These are phyloP conservation scores for Rasamsonia emersonii DNA, from an alignment of 2,329 filamentous ascomycete species.

Conservation along the genomic window DNA sequence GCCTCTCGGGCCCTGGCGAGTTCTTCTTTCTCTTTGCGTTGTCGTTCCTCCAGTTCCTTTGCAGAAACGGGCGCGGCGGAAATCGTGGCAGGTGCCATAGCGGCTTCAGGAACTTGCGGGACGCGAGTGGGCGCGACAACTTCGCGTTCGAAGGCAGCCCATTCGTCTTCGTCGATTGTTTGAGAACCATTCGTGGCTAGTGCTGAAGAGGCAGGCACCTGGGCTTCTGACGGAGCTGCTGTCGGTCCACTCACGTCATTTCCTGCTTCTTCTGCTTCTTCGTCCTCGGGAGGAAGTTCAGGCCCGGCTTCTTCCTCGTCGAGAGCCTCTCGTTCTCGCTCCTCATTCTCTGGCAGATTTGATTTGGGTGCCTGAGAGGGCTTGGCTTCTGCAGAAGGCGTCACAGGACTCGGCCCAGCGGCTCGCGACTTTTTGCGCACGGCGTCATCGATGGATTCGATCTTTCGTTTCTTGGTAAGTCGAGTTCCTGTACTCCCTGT, in stretches of 20 bases:
- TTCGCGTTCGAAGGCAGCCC: constrained; percentile 80
- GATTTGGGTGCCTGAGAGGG: neutral
- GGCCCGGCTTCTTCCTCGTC: constrained; percentile 19
- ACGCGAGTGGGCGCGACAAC: constrained; percentile 46
- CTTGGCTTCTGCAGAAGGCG: constrained; percentile 21
- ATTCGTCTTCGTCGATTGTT: constrained; percentile 64
- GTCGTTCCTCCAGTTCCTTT: constrained; percentile 51
- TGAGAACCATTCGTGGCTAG: constrained; percentile 10
- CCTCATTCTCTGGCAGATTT: constrained; percentile 10
- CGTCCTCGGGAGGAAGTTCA: constrained; percentile 11
- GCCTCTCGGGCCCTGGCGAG: constrained; percentile 40
- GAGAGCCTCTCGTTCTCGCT: constrained; percentile 17
- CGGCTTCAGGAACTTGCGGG: constrained; percentile 21
- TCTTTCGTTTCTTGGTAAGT: constrained; percentile 48
- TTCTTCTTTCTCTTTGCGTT: constrained; percentile 39
- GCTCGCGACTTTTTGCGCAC: constrained; percentile 38
- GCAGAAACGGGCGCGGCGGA: constrained; percentile 60
- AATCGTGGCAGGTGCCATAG: constrained; percentile 49
- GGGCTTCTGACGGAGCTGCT: neutral
- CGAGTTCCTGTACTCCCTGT: constrained; percentile 25
- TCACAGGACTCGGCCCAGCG: constrained; percentile 21
- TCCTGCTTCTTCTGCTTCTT: constrained; percentile 4
- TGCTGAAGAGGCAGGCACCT: constrained; percentile 5
- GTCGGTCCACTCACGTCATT: neutral
- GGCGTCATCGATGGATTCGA: constrained; percentile 32